A percentile compares a stretch with the other conserved stretches of the same genome.
These are phyloP conservation scores for Oryza glumipatula DNA, from an alignment of 176 grass and related monocot species.

Conservation along the genomic window DNA sequence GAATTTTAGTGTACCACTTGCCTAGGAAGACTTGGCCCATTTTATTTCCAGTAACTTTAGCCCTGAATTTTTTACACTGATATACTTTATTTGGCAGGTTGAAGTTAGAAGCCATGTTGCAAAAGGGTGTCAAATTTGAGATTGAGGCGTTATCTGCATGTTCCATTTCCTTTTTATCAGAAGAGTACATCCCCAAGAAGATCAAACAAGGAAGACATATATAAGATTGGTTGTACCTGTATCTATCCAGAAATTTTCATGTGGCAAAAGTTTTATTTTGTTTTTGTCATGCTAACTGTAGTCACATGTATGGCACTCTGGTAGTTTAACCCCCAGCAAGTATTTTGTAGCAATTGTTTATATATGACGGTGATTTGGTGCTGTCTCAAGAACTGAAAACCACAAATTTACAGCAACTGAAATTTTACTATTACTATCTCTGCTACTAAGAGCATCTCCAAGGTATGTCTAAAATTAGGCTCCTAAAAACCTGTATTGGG, in stretches of 20 bases:
- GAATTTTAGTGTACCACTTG: not conserved
- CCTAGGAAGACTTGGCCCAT: not conserved
- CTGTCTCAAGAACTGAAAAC: not conserved
- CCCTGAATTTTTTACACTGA: constrained; percentile 6
- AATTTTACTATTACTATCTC: not conserved
- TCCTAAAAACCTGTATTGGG: too few species aligned
- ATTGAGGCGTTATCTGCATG: constrained; percentile 84
- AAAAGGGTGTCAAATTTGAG: constrained; percentile 94
- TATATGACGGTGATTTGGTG: not conserved
- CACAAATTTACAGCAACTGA: not conserved
- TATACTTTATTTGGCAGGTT: constrained; percentile 50
- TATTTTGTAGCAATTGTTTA: constrained; percentile 11
- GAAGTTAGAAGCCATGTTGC: constrained; percentile 82
- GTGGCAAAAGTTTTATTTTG: not conserved
- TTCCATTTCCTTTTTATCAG: constrained; percentile 86
- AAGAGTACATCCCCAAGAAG: constrained; percentile 78
- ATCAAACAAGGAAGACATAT: constrained; percentile 72
- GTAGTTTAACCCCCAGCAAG: not conserved
- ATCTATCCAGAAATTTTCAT: constrained; percentile 18
- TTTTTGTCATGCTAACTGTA: constrained; percentile 6
- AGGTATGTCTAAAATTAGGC: too few species aligned
- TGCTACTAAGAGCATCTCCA: not conserved
- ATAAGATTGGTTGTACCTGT: constrained; percentile 39
- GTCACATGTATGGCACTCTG: not conserved
- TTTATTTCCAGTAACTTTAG: constrained; percentile 20